phyloP scores from a whole-genome alignment of 805 yeast genomes.

The Yarrowia phangngaensis region DNA sequence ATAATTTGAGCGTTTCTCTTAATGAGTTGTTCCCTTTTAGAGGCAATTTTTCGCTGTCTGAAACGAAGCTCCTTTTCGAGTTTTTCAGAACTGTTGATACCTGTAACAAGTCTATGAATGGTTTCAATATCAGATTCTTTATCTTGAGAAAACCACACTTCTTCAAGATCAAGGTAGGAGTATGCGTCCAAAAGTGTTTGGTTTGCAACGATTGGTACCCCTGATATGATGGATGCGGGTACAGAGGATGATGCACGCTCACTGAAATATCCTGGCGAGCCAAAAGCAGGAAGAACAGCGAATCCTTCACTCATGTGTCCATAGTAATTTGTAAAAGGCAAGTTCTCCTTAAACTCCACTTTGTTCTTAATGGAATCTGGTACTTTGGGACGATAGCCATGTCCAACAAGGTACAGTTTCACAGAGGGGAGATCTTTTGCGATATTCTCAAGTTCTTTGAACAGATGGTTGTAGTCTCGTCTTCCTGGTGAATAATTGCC shows the following conservation, averaged over 20 bases:
- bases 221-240: slow-evolving; percentile 16
- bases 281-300: slow-evolving; percentile 22
- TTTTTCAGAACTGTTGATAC: background rate
- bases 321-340: slow-evolving; percentile 17
- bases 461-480: slow-evolving; percentile 12
- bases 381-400: slow-evolving; percentile 18
- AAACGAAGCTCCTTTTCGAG: slow-evolving; percentile 15
- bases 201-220: slow-evolving; percentile 4
- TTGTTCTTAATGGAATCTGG: slow-evolving; percentile 7
- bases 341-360: slow-evolving; percentile 11
- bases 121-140: slow-evolving; percentile 22
- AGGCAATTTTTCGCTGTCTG: slow-evolving; percentile 9
- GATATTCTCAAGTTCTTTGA: background rate
- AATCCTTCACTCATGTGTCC: slow-evolving; percentile 18
- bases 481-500: slow-evolving; percentile 7
- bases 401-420: slow-evolving; percentile 17
- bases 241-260: slow-evolving; percentile 15
- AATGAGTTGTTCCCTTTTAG: slow-evolving; percentile 9
- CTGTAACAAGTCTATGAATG: slow-evolving; percentile 5
- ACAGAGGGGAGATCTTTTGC: background rate
- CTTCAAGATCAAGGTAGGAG: slow-evolving; percentile 7
- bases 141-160: slow-evolving; percentile 19
- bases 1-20: background rate
- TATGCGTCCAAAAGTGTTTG: slow-evolving; percentile 12
- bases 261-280: slow-evolving; percentile 7